Base-by-base conservation (phyloP, 495 filamentous ascomycete species). In the Chaetomidium leptoderma region DNA sequence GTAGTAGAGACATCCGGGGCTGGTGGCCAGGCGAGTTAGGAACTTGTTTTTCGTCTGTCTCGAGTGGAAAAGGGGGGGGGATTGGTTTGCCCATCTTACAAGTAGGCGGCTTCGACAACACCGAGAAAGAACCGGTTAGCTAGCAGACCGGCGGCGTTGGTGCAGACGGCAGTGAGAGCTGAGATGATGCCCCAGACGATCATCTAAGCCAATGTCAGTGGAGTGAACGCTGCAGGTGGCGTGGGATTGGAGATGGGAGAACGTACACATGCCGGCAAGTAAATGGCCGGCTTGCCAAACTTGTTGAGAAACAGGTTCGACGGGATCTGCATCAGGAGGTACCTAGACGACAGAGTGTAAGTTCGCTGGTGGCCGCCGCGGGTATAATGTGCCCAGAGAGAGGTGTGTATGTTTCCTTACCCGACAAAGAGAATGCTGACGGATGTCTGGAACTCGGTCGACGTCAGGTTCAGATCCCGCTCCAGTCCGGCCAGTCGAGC, bases 361-460 rank as follows among this genome's bases (percentile, higher is more conserved):
- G 60, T 59, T 49, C n/a, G n/a, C n/a, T n/a, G n/a, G n/a, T n/a
- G n/a, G n/a, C n/a, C n/a, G n/a, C n/a, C n/a, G n/a, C n/a, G n/a
- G n/a, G n/a, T n/a, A n/a, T n/a, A n/a, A n/a, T n/a, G n/a, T n/a
- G n/a, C n/a, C n/a, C 1, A 30, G 24, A 26, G 26, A 30, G 39
- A 39, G 9, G 13, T 36, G 30, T 36, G 24, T 4, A 50, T 37
- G 7, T 8, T 7, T 3, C 81, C 72, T 62, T 87, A 89, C 53
- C 87, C 87, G 7, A 89, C 87, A 62, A 90, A 91, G 43, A 89
- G 69, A 45, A 89, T 87, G 63, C 79, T 84, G 52, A 88, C 79
- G 21, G 78, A 73, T 4, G 85, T 87, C 72, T 86, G 80, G 55
- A 77, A 83, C 55, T 83, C 55, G 56, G 57, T 69, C 32, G 59